Conservation (phyloP, 345 rosid genomes). For the Odontarrhena argentea region DNA sequence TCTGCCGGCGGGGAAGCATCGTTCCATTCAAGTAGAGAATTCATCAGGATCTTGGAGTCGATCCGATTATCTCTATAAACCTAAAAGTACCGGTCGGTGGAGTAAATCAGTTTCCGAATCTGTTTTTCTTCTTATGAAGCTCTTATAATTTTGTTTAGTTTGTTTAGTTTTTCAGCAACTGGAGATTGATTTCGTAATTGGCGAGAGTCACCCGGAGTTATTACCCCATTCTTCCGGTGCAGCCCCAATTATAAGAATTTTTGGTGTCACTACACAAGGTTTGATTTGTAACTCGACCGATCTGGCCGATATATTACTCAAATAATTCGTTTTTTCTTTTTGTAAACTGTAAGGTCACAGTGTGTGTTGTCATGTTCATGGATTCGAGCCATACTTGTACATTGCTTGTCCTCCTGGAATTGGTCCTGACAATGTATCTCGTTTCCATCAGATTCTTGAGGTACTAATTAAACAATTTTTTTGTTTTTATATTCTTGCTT, state of each 20-base stretch:
- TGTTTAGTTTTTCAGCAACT: constrained; percentile 80
- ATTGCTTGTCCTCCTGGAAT: constrained; percentile 86
- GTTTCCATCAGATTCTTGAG: constrained; percentile 82
- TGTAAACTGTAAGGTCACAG: constrained; percentile 61
- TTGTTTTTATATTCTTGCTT: not conserved
- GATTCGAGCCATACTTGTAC: constrained; percentile 96
- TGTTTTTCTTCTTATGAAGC: no score
- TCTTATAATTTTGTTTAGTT: not conserved
- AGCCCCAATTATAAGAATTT: constrained; percentile 79
- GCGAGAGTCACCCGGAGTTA: constrained; percentile 59
- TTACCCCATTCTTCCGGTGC: constrained; percentile 70
- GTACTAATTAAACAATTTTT: constrained; percentile 39
- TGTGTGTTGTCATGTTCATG: constrained; percentile 94
- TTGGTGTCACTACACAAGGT: constrained; percentile 92
- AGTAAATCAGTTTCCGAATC: not conserved
- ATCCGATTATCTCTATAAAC: constrained; percentile 46
- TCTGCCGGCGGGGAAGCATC: constrained; percentile 55
- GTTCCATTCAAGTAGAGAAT: constrained; percentile 34
- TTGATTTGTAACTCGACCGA: not conserved
- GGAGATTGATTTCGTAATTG: constrained; percentile 89
- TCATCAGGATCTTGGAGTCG: constrained; percentile 66
- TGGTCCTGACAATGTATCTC: constrained; percentile 90
- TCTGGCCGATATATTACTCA: no score
- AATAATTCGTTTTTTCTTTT: no score
- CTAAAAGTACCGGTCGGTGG: constrained; percentile 48